Conservation (phyloP, 116 monocot species). For the Dioscorea cayenensis region DNA sequence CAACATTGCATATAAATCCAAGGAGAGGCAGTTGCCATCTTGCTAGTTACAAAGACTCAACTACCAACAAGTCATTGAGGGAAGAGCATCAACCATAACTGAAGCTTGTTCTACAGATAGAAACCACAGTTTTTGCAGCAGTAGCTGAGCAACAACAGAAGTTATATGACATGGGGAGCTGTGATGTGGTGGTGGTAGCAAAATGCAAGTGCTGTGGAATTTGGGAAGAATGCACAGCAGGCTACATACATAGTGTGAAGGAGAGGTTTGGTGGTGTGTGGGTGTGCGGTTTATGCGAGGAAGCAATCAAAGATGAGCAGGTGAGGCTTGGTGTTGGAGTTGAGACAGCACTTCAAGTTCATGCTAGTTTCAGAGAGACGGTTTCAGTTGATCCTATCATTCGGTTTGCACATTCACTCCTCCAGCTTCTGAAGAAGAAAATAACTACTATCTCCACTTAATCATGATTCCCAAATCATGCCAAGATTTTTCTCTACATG, state of each 20-base stretch:
- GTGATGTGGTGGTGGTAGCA: conserved; percentile 12
- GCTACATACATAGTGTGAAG: conserved; percentile 24
- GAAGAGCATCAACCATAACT: background rate
- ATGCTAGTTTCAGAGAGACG: conserved; percentile 30
- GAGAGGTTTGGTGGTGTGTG: conserved; percentile 30
- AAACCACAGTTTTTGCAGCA: background rate
- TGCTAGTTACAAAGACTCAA: background rate
- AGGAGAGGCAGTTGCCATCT: background rate
- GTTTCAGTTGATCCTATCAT: conserved; percentile 20
- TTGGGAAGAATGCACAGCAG: conserved; percentile 40
- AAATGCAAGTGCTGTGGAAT: conserved; percentile 41
- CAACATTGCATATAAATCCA: background rate
- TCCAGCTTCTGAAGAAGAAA: conserved; percentile 34
- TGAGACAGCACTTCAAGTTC: conserved; percentile 25
- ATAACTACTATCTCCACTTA: background rate
- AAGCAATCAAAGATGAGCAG: conserved; percentile 53
- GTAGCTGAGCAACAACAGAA: background rate
- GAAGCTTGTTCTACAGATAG: background rate
- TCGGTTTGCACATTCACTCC: conserved; percentile 23
- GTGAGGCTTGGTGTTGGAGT: conserved; percentile 23
- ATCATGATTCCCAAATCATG: too few species aligned
- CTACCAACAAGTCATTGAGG: background rate
- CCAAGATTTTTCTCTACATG: too few species aligned
- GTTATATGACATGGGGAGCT: conserved; percentile 4
- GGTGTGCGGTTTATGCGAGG: conserved; percentile 43